Evolutionary conservation across 331 rosid genomes (phyloP).

Genomic region (Malus hybrid): DNA sequence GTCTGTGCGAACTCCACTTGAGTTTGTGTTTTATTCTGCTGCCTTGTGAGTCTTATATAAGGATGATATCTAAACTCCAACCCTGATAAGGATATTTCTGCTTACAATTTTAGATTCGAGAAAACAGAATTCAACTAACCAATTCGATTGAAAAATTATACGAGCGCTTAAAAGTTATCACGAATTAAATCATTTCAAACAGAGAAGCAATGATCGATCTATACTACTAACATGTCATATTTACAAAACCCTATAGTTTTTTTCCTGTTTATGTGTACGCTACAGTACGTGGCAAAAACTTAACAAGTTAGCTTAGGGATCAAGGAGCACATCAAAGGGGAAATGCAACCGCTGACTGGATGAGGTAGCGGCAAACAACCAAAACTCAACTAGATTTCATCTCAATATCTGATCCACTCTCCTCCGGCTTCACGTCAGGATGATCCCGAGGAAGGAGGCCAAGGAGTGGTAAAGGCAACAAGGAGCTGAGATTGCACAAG

Average conservation of each 20-base stretch:
- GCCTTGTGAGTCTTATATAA: no score
- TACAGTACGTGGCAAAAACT: not conserved
- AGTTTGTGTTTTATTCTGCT: no score
- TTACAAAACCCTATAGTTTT: conserved; percentile 12
- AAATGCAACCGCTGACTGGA: not conserved
- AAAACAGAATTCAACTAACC: no score
- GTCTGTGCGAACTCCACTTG: no score
- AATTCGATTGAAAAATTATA: no score
- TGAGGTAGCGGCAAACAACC: conserved; percentile 4
- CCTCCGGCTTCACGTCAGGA: conserved; percentile 35
- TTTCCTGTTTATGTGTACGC: conserved; percentile 13
- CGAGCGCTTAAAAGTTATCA: not conserved
- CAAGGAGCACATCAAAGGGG: not conserved
- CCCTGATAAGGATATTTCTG: no score
- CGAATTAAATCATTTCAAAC: not conserved
- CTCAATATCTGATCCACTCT: conserved; percentile 52
- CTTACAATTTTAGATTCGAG: no score
- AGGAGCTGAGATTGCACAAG: conserved; percentile 86
- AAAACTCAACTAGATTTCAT: conserved; percentile 62
- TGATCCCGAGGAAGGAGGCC: conserved; percentile 72
- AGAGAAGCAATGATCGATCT: conserved; percentile 6
- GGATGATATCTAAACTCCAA: no score
- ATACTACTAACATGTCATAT: conserved; percentile 7
- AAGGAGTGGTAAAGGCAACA: conserved; percentile 87
- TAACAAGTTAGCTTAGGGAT: conserved; percentile 6